Percentiles rank a stretch among this genome's conserved stretches.
Evolutionary conservation across 2,329 filamentous ascomycete genomes (phyloP).

Genomic region (Xylaria sp.): DNA sequence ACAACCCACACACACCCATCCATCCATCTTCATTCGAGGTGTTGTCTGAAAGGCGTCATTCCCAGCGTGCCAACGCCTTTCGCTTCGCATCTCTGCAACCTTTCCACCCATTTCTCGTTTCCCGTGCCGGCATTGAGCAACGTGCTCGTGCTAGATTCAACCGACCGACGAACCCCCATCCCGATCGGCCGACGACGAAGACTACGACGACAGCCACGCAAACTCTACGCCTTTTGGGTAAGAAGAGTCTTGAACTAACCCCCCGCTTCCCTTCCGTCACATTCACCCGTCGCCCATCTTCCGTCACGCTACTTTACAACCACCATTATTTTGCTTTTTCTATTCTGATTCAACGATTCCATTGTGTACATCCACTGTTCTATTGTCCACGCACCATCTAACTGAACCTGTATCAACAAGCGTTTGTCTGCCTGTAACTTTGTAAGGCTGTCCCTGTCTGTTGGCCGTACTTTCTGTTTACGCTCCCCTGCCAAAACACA

Average conservation of each 20-base stretch:
- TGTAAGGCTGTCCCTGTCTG: conserved; percentile 21
- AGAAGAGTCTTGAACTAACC: conserved; percentile 23
- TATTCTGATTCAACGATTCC: neutral
- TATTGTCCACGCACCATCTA: conserved; percentile 10
- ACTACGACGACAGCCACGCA: conserved; percentile 18
- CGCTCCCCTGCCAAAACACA: conserved; percentile 6
- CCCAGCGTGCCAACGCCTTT: conserved; percentile 30
- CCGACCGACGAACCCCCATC: conserved; percentile 13
- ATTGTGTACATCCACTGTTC: conserved; percentile 27
- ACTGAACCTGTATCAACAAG: neutral
- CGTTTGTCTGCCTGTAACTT: neutral
- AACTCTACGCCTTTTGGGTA: conserved; percentile 27
- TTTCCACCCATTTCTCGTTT: conserved; percentile 1
- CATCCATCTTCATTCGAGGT: conserved; percentile 31
- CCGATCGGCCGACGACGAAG: conserved; percentile 4
- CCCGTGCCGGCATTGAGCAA: neutral
- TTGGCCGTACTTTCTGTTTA: neutral
- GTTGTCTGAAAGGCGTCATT: conserved; percentile 37
- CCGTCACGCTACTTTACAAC: neutral
- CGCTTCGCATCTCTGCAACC: conserved; percentile 13
- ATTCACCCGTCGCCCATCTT: neutral
- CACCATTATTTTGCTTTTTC: neutral
- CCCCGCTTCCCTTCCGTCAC: conserved; percentile 15
- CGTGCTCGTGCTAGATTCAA: conserved; percentile 17
- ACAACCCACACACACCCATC: conserved; percentile 35